Evolutionary conservation across 352 stramenopile species (phyloP).

Genomic region (Pythium brachiatum): DNA sequence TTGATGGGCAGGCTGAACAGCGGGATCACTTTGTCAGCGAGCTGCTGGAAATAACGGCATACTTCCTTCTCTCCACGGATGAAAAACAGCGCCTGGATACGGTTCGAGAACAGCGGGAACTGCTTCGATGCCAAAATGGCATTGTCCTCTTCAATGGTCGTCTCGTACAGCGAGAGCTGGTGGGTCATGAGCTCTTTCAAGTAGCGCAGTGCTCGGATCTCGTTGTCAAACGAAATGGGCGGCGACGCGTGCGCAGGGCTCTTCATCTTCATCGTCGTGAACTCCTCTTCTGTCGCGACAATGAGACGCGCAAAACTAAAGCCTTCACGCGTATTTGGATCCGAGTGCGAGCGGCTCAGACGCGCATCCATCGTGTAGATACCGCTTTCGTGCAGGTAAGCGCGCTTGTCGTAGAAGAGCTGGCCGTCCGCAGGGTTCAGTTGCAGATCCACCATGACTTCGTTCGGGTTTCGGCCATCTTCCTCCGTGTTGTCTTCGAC

Average conservation of each 20-base stretch:
- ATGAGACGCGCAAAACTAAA: constrained; percentile 86
- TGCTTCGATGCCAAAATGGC: constrained; percentile 75
- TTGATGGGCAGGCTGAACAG: constrained; percentile 75
- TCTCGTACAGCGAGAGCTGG: constrained; percentile 80
- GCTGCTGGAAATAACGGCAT: constrained; percentile 74
- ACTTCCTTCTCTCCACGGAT: constrained; percentile 89
- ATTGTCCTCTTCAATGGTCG: constrained; percentile 86
- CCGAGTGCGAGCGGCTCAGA: constrained; percentile 80
- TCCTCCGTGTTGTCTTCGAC: constrained; percentile 98
- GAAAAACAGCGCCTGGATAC: constrained; percentile 86
- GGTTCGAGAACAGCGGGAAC: constrained; percentile 84
- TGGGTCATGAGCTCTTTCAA: constrained; percentile 74
- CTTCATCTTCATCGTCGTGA: constrained; percentile 79
- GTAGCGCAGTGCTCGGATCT: constrained; percentile 75
- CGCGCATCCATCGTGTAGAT: constrained; percentile 88
- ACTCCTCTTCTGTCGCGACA: constrained; percentile 81
- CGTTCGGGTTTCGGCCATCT: constrained; percentile 98
- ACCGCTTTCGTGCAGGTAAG: constrained; percentile 82
- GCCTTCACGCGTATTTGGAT: constrained; percentile 82
- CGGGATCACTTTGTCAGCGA: constrained; percentile 80
- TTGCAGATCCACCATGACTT: constrained; percentile 91
- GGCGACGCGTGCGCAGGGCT: constrained; percentile 73
- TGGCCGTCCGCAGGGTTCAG: constrained; percentile 55
- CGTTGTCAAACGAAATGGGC: constrained; percentile 84
- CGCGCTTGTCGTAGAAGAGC: constrained; percentile 83